A percentile compares a stretch with the other conserved stretches of the same genome.
Evolutionary conservation across 257 asterid species (phyloP).

Genomic region (Forsythia suspensa): DNA sequence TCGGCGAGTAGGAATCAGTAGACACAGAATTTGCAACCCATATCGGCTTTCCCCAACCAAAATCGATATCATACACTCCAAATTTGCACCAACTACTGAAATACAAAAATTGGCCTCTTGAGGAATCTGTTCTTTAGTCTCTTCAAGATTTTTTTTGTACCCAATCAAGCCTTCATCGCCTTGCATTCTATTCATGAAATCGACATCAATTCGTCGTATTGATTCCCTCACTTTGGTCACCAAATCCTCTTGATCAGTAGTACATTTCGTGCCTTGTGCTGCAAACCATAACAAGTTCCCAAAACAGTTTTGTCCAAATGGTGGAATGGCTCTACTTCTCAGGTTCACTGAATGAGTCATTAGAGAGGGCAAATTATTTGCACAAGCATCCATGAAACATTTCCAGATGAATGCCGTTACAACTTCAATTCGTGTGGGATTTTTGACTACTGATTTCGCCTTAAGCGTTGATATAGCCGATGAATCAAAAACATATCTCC

Average conservation of each 20-base stretch:
- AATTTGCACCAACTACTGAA: slow-evolving; percentile 39
- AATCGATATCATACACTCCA: slow-evolving; percentile 32
- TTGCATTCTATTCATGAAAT: background rate
- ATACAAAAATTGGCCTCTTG: slow-evolving; percentile 1
- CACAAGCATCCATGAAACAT: slow-evolving; percentile 20
- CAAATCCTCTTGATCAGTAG: background rate
- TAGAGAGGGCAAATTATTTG: background rate
- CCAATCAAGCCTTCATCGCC: slow-evolving; percentile 3
- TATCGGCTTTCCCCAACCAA: slow-evolving; percentile 42
- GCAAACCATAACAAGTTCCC: slow-evolving; percentile 24
- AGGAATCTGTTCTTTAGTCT: background rate
- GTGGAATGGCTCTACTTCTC: slow-evolving; percentile 19
- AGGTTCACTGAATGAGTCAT: slow-evolving; percentile 16
- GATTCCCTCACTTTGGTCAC: background rate
- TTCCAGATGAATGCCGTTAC: slow-evolving; percentile 26
- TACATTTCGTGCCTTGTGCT: background rate
- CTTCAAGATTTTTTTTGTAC: background rate
- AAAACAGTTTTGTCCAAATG: slow-evolving; percentile 10
- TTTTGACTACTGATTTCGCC: background rate
- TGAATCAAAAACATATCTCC: slow-evolving; percentile 21
- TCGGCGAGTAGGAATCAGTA: background rate
- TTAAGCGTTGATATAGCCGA: slow-evolving; percentile 17
- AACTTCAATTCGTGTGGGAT: slow-evolving; percentile 20
- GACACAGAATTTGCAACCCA: slow-evolving; percentile 12
- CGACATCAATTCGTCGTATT: background rate